Conservation (phyloP, 192 early-diverging fungal genomes). For the Dissophora ornata region DNA sequence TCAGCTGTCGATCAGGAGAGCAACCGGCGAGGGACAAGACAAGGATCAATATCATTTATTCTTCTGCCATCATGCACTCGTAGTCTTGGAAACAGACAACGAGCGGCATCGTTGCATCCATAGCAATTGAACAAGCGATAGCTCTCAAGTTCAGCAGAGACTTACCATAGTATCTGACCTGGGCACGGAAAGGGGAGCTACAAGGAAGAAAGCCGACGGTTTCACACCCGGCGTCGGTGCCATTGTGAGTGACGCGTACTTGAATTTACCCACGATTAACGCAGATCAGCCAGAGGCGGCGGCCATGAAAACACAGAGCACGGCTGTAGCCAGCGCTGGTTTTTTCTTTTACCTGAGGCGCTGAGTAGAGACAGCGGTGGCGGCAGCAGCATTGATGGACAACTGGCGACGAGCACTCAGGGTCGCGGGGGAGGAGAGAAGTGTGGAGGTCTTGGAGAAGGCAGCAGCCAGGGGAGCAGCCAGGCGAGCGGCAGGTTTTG, state of each 20-base stretch:
- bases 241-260: too few species aligned
- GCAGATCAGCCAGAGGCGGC: background rate
- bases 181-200: slow-evolving; percentile 51
- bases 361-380: slow-evolving; percentile 35
- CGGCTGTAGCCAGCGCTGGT: too few species aligned
- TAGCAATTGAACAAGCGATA: too few species aligned
- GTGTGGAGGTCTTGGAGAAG: slow-evolving; percentile 31
- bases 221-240: background rate
- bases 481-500: slow-evolving; percentile 45
- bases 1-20: slow-evolving; percentile 63
- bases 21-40: background rate
- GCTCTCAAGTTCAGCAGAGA: background rate
- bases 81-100: background rate
- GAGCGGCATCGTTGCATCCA: background rate
- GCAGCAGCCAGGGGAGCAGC: slow-evolving; percentile 48
- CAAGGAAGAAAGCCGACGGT: too few species aligned
- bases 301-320: too few species aligned
- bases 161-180: slow-evolving; percentile 55
- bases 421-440: slow-evolving; percentile 23
- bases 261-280: too few species aligned
- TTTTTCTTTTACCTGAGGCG: slow-evolving; percentile 37
- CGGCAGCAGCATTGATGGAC: slow-evolving; percentile 46
- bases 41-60: slow-evolving; percentile 4
- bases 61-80: slow-evolving; percentile 10
- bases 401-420: slow-evolving; percentile 43